Base-by-base conservation (phyloP, 2,329 filamentous ascomycete species). In the Bimuria novae-zelandiae region DNA sequence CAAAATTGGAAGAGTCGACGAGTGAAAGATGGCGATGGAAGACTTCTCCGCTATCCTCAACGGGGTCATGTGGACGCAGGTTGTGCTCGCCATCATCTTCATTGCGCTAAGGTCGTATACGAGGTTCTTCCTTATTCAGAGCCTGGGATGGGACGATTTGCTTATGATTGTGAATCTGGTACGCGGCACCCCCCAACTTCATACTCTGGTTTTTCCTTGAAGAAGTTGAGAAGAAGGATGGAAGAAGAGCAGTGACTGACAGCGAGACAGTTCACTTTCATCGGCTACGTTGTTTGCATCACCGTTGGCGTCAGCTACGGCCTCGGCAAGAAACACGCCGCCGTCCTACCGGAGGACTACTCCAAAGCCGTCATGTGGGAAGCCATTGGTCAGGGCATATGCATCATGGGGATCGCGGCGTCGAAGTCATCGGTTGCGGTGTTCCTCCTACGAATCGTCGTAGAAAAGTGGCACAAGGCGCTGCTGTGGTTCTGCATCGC, bases 311-410 rank as follows among this genome's bases (percentile, higher is more conserved):
- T 67, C 32, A 49, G 35, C 10, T 57, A 69, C 29, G 68, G 68
- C n/a, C 56, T 71, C 8, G 67, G 67, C 4, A 67, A 63, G 33
- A 63, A 58, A 43, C 61, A 56, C 5, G 62, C 61, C n/a, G 57
- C 61, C 16, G 65, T 64, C 3, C 44, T 52, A 7, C 61, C 57
- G 5, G 47, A 60, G 16, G 54, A 64, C 41, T 68, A 68, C 55
- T 63, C 65, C 3, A 62, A 66, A 54, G 65, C 66, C n/a, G 64
- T 69, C 16, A 69, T 63, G 53, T 70, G 63, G 60, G 67, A 68
- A 45, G 66, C 63, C 8, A 63, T 71, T 19, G 67, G 65, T 7
- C 68, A 69, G 37, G 67, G 59, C 1, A 62, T 69, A 23, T 69
- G 66, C 37, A 64, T 69, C 32, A 68, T 70, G 54, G 65, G 66